Evolutionary conservation across 2,329 filamentous ascomycete genomes (phyloP).

Genomic region (Trichophyton benhamiae): DNA sequence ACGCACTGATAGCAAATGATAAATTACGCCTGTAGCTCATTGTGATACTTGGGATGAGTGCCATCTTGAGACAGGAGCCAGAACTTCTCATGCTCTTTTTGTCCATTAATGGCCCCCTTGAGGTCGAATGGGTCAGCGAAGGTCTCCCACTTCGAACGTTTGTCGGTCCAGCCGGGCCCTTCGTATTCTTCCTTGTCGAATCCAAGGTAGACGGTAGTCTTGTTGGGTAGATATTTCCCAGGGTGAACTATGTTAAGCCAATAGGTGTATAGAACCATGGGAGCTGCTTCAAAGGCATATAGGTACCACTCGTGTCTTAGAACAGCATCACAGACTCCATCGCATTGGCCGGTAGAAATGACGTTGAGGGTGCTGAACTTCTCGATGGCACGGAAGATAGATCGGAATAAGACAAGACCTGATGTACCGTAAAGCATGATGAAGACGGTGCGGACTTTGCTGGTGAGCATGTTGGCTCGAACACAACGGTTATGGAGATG

Average conservation of each 20-base stretch:
- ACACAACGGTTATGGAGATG: slow-evolving; percentile 21
- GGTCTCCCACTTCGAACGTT: slow-evolving; percentile 19
- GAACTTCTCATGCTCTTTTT: slow-evolving; percentile 20
- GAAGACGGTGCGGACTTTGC: slow-evolving; percentile 23
- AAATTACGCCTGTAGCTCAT: background rate
- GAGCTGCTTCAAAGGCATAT: slow-evolving; percentile 26
- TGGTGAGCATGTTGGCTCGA: slow-evolving; percentile 17
- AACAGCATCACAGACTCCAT: slow-evolving; percentile 18
- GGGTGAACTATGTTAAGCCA: slow-evolving; percentile 29
- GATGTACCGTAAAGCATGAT: slow-evolving; percentile 28
- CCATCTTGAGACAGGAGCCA: slow-evolving; percentile 15
- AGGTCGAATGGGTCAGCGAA: slow-evolving; percentile 22
- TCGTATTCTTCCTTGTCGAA: slow-evolving; percentile 21
- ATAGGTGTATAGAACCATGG: slow-evolving; percentile 25
- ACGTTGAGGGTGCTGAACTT: slow-evolving; percentile 19
- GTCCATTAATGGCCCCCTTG: slow-evolving; percentile 17
- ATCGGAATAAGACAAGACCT: slow-evolving; percentile 23
- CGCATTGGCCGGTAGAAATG: slow-evolving; percentile 12
- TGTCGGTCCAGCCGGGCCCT: slow-evolving; percentile 25
- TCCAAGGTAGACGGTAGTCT: slow-evolving; percentile 21
- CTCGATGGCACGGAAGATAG: slow-evolving; percentile 27
- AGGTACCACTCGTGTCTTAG: slow-evolving; percentile 27
- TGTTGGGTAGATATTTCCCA: slow-evolving; percentile 21
- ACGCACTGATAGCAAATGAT: background rate
- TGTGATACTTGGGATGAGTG: background rate